A percentile compares a stretch with the other conserved stretches of the same genome.
These are phyloP conservation scores for Pyrenula aspistea DNA, from an alignment of 495 filamentous ascomycete genomes.

Conservation along the genomic window DNA sequence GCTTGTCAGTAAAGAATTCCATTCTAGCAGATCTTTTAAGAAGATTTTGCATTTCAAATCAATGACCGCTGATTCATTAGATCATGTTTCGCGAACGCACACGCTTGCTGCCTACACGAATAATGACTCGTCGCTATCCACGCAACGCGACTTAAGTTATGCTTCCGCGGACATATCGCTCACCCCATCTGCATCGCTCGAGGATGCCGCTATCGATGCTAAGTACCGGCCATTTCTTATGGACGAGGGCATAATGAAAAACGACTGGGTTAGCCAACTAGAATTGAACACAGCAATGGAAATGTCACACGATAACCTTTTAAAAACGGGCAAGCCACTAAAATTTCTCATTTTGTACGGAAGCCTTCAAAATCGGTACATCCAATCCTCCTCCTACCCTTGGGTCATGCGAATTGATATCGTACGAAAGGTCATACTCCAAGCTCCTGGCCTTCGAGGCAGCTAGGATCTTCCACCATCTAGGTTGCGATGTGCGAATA, in stretches of 20 bases:
- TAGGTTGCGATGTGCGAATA: slow-evolving; percentile 57
- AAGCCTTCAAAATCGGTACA: slow-evolving; percentile 38
- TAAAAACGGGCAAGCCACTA: slow-evolving; percentile 29
- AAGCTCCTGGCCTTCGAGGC: slow-evolving; percentile 49
- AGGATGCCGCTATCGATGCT: no score
- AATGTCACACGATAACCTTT: slow-evolving; percentile 36
- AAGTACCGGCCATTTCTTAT: slow-evolving; percentile 53
- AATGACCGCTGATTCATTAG: no score
- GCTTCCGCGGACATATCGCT: no score
- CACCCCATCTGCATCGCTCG: no score
- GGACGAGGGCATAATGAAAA: slow-evolving; percentile 13
- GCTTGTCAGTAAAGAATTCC: no score
- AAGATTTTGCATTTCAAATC: no score
- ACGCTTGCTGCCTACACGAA: no score
- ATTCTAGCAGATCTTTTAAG: no score
- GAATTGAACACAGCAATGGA: slow-evolving; percentile 43
- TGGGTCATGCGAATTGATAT: no score
- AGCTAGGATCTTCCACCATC: slow-evolving; percentile 47
- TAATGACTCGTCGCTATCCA: no score
- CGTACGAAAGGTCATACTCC: slow-evolving; percentile 41
- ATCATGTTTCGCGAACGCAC: no score
- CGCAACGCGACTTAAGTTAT: no score
- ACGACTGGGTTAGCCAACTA: slow-evolving; percentile 43
- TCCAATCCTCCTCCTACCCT: background rate
- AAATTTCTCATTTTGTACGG: slow-evolving; percentile 55